Evolutionary conservation across 75 land plant species (phyloP), one percentile per base, ranked within the genome.

Genomic region (Isoetes taiwanensis): DNA sequence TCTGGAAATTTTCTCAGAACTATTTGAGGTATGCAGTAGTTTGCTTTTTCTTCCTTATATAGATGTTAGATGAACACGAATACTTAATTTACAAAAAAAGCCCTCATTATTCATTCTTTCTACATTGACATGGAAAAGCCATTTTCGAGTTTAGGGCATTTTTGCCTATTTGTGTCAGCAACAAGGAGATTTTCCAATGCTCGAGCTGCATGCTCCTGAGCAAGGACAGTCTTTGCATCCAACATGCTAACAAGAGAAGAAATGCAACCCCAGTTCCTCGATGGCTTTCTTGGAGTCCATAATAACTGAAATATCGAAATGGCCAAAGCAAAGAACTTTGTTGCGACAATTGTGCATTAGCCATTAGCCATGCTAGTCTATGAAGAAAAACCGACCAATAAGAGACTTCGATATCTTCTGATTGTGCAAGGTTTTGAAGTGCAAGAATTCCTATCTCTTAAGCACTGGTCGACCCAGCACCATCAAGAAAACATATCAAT

Each of bases 151-250:
- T 72, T 77, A 25, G 62, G 48, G 41, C 82, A 69, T 20, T 73
- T 25, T 71, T 46, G 73, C 32, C 82, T 61, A 54, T 83, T 86
- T 5, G 41, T 59, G 2, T 63, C 68, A 25, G 55, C 74, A 2
- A 33, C 12, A 63, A 86, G 21, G 4, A 90, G 76, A n/a, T 32
- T 43, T 0, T 83, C 70, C 61, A 80, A 57, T 11, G 87, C 84
- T 41, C 66, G 73, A 0, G 69, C 78, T 3, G 87, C 77, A 11
- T 79, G 71, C 56, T 86, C 87, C 52, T 69, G 81, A 56, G 81
- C 93, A 24, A 76, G 71, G 10, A 59, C 58, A 11, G 70, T 65
- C 64, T 83, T 90, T 0, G 74, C 84, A 25, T 90, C 97, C 43
- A 86, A 50, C 81, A 90, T 78, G 31, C 59, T 56, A 3, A 80